phyloP scores from a whole-genome alignment of 2,329 filamentous ascomycete genomes.

The Xylaria sp. region DNA sequence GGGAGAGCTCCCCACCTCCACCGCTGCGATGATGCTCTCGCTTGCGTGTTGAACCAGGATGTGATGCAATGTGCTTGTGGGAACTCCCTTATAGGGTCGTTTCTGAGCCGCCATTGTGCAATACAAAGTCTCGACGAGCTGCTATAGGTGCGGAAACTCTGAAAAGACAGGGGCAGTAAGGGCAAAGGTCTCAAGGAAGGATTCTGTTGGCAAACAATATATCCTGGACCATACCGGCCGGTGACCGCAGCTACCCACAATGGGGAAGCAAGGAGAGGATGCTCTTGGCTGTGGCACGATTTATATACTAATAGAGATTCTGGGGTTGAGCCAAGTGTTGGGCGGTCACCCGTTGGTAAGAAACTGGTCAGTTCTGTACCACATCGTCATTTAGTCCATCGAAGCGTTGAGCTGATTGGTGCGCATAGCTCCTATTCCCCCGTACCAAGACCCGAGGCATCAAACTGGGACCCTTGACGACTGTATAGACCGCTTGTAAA shows the following conservation, averaged over 20 bases:
- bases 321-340: constrained; percentile 1
- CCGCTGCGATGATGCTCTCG: constrained; percentile 7
- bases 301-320: constrained; percentile 3
- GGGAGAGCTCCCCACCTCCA: constrained; percentile 19
- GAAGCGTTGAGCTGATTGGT: constrained; percentile 22
- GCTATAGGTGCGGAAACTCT: constrained; percentile 37
- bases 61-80: constrained; percentile 15
- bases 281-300: constrained; percentile 5
- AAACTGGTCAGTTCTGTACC: background rate
- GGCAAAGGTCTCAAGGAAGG: background rate
- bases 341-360: constrained; percentile 7
- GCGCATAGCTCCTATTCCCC: constrained; percentile 23
- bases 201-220: constrained; percentile 23
- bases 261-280: constrained; percentile 12
- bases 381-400: constrained; percentile 7
- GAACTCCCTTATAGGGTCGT: constrained; percentile 15
- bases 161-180: background rate
- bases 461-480: too few species aligned
- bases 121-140: constrained; percentile 12
- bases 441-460: background rate
- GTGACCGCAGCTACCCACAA: constrained; percentile 12
- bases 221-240: constrained; percentile 3
- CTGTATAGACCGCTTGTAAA: background rate
- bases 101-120: constrained; percentile 8
- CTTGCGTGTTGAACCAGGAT: constrained; percentile 5